Percentiles rank a stretch among this genome's conserved stretches.
These are phyloP conservation scores for Tetraselmis chui DNA, from an alignment of 139 green algal genomes.

Conservation along the genomic window DNA sequence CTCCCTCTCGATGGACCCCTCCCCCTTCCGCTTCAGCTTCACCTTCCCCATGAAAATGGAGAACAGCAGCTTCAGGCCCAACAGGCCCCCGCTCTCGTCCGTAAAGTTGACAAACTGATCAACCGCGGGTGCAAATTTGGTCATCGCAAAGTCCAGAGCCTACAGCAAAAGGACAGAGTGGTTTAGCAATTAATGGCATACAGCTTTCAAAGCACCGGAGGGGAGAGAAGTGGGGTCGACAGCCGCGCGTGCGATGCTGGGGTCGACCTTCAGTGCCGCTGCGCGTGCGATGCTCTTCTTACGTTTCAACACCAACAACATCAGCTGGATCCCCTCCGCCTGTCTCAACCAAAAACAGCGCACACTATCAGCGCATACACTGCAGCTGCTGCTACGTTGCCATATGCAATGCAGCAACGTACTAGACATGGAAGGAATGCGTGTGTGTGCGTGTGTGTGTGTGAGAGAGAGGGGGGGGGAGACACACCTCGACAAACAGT, in stretches of 20 bases:
- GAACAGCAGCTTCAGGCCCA: constrained; percentile 82
- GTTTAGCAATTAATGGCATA: too few relatives aligned
- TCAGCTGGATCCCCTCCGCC: constrained; percentile 81
- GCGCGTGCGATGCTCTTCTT: constrained; percentile 51
- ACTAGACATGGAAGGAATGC: too few relatives aligned
- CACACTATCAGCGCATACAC: too few relatives aligned
- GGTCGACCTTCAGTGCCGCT: constrained; percentile 42
- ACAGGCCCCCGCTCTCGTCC: constrained; percentile 18
- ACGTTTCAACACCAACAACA: constrained; percentile 81
- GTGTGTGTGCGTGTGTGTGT: too few relatives aligned
- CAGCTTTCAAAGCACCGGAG: too few relatives aligned
- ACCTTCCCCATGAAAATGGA: constrained; percentile 91
- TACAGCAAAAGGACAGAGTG: too few relatives aligned
- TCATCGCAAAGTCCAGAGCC: constrained; percentile 78
- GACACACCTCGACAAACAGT: constrained; percentile 1
- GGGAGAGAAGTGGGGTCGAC: too few relatives aligned
- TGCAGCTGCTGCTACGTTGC: too few relatives aligned
- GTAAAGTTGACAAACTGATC: constrained; percentile 40
- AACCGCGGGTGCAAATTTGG: neutral
- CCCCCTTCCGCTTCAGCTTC: constrained; percentile 40
- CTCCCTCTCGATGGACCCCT: constrained; percentile 50
- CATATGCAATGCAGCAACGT: too few relatives aligned
- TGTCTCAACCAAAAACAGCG: too few relatives aligned
- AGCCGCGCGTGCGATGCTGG: neutral
- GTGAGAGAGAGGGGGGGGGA: neutral